A percentile compares a stretch with the other conserved stretches of the same genome.
Conservation (phyloP, 306 rosid genomes). For the Datisca glomerata region DNA sequence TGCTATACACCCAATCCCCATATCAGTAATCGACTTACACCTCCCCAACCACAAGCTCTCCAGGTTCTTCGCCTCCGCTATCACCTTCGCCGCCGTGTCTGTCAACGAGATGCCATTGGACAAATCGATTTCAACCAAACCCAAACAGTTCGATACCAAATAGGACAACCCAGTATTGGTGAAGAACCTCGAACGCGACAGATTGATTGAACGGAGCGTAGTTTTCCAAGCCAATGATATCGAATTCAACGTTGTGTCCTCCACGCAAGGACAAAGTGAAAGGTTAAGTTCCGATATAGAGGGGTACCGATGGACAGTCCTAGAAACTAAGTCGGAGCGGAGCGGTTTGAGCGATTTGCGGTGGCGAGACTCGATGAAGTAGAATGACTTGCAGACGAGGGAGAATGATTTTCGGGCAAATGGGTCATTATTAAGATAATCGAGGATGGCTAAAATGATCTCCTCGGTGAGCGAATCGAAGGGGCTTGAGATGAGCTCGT, state of each 20-base stretch:
- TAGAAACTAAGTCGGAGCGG: conserved; percentile 48
- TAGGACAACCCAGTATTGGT: conserved; percentile 40
- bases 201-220: conserved; percentile 45
- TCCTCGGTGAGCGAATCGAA: conserved; percentile 68
- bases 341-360: conserved; percentile 52
- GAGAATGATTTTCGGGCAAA: conserved; percentile 56
- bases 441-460: conserved; percentile 53
- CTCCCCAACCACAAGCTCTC: conserved; percentile 65
- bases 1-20: conserved; percentile 88
- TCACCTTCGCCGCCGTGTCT: conserved; percentile 50
- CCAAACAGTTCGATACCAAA: conserved; percentile 29
- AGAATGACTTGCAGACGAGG: conserved; percentile 36
- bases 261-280: conserved; percentile 57
- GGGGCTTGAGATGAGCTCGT: conserved; percentile 14
- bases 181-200: conserved; percentile 59
- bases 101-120: conserved; percentile 69
- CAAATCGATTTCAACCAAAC: conserved; percentile 61
- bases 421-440: conserved; percentile 33
- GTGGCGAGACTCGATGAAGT: conserved; percentile 56
- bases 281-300: conserved; percentile 34
- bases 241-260: conserved; percentile 22
- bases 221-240: conserved; percentile 30
- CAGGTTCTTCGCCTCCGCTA: conserved; percentile 67
- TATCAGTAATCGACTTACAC: conserved; percentile 65
- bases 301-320: conserved; percentile 36